Evolutionary conservation across 2,329 filamentous ascomycete genomes (phyloP), one percentile per base, ranked within the genome.

Genomic region (Neopestalotiopsis clavispora): DNA sequence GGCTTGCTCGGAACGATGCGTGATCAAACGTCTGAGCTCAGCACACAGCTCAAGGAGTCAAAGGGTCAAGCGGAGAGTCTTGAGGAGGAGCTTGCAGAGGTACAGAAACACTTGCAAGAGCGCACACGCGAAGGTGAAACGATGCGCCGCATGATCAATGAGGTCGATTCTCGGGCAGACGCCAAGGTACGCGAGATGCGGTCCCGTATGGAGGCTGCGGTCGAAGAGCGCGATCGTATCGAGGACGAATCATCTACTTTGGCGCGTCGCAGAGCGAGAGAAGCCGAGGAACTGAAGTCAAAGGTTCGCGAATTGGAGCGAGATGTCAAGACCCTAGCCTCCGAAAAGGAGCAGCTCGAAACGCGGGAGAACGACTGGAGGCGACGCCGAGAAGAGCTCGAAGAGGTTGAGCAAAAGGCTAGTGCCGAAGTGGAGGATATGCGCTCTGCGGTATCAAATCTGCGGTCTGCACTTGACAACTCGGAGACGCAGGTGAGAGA

Each of bases 181-280:
- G 85, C 85, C 70, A 93, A 94, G 76, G 89, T 97, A 20, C 90
- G 94, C 34, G 95, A 98, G 72, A 96, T 97, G 90, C 92, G 94
- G 67, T 90, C 94, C 69, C 90, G 92, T 2, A 91, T 98, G 86
- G 95, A 98, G 75, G 86, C 93, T 1, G 95, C 95, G 0, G 87
- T 97, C n/a, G 95, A 98, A 78, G 96, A 99, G 80, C 90, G 96
- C 20, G 96, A 99, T 78, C 90, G 94, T 2, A 91, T 94, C 2
- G 95, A 99, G 80, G 95, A 98, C 71, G 95, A 98, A 81, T 91
- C 94, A 2, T 94, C 90, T 75, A 92, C 90, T 0, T 86, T 93
- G 63, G 92, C 92, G 13, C 88, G 95, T 66, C 89, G 93, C 58
- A 91, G 91, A 70, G 89, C 93, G 6, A 87, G 95, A 62, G 96